These are phyloP conservation scores for Fraxinus nigra DNA, from an alignment of 305 asterid genomes.

Conservation along the genomic window DNA sequence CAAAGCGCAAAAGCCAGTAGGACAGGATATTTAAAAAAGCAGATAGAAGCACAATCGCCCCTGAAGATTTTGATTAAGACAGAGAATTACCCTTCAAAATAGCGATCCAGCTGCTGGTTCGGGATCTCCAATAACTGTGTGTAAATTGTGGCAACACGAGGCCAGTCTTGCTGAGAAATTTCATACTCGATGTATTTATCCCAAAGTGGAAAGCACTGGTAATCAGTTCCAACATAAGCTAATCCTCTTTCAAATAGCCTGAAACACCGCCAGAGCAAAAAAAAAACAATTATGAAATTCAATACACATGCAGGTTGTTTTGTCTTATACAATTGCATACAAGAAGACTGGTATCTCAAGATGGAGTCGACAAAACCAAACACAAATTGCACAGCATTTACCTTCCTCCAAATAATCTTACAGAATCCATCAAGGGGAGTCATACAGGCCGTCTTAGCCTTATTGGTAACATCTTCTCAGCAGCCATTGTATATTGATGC, in stretches of 20 bases:
- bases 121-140: constrained; percentile 84
- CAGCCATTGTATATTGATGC: constrained; percentile 74
- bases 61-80: not conserved
- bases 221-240: constrained; percentile 93
- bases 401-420: constrained; percentile 89
- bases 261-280: constrained; percentile 32
- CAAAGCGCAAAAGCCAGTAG: not conserved
- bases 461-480: constrained; percentile 72
- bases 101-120: constrained; percentile 92
- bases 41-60: not conserved
- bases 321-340: constrained; percentile 36
- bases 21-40: not conserved
- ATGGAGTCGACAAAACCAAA: constrained; percentile 61
- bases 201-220: constrained; percentile 90
- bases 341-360: constrained; percentile 47
- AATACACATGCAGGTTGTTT: constrained; percentile 19
- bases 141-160: constrained; percentile 77
- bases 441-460: constrained; percentile 75
- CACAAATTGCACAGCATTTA: constrained; percentile 55
- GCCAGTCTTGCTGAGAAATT: constrained; percentile 82
- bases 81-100: constrained; percentile 82
- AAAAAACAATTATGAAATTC: constrained; percentile 26
- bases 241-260: constrained; percentile 97
- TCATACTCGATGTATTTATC: constrained; percentile 93
- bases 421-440: constrained; percentile 74